Evolutionary conservation across 495 filamentous ascomycete genomes (phyloP), one percentile per base, ranked within the genome.

Genomic region (Aspergillus campestris): DNA sequence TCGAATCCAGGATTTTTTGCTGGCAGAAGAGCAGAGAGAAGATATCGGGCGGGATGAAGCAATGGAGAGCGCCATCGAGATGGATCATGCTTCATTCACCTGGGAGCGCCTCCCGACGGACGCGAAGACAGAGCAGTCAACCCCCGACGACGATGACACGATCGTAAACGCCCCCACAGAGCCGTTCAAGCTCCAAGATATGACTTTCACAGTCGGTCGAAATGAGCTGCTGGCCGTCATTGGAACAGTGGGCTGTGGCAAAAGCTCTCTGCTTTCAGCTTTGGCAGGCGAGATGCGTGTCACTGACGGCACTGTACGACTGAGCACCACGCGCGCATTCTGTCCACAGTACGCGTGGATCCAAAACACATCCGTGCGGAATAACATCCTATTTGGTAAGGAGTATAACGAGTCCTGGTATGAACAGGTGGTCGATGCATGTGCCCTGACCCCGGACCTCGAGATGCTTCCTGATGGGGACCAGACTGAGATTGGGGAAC

Each of bases 261-360:
- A 98, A 60, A 92, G 80, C 45, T 95, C 91, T 1, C 68, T 98
- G 18, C 79, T 98, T 2, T 86, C 88, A 39, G 89, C 92, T 5
- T 64, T 97, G 38, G 91, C 90, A 2, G 90, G 92, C 28, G 90
- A 98, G 52, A 98, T 98, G 92, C 75, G 89, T 13, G 79, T 81
- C 57, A 92, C 86, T 0, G 65, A 67, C 8, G 92, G 92, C 2
- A 70, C 75, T 31, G 74, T 95, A 5, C 74, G 74, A 5, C 67
- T 95, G 42, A 87, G 89, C 38, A 85, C 86, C 2, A 79, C 79
- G 2, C 69, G 89, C 39, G 86, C 89, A 0, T 95, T 94, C 53
- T 98, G 92, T 53, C 89, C 92, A 0, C 92, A 98, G 56, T 94
- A 92, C 56, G 86, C 92, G 3, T 98, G 92, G 92, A 96, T 98